Evolutionary conservation across 768 basidiomycete genomes (phyloP).

Genomic region (Suillus lakei): DNA sequence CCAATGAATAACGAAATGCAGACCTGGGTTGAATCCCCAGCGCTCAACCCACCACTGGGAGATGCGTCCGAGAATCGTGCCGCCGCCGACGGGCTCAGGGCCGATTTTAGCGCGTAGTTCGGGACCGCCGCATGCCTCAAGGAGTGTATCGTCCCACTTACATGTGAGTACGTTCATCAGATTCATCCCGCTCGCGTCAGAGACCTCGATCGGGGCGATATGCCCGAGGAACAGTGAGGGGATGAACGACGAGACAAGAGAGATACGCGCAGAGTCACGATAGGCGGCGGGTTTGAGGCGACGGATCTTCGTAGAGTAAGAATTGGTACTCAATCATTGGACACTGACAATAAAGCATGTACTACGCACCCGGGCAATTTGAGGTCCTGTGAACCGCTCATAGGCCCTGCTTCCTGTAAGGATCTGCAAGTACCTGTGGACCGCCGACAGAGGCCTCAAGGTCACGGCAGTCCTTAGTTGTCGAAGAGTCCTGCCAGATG

Average conservation of each 20-base stretch:
- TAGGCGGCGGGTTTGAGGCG: conserved; percentile 58
- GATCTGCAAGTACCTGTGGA: conserved; percentile 68
- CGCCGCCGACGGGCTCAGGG: conserved; percentile 76
- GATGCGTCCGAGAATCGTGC: conserved; percentile 67
- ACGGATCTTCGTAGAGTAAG: conserved; percentile 50
- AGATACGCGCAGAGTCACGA: conserved; percentile 65
- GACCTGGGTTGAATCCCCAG: conserved; percentile 77
- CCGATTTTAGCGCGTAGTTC: conserved; percentile 73
- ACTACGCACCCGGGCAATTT: conserved; percentile 70
- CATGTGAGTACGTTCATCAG: conserved; percentile 76
- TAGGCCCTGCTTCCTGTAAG: conserved; percentile 84
- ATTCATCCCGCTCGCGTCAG: conserved; percentile 92
- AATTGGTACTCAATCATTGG: conserved; percentile 1
- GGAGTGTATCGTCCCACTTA: conserved; percentile 73
- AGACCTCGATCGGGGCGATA: conserved; percentile 83
- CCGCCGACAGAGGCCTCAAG: conserved; percentile 75
- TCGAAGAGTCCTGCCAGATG: conserved; percentile 94
- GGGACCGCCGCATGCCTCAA: conserved; percentile 71
- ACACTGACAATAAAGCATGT: background rate
- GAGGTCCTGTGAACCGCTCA: conserved; percentile 86
- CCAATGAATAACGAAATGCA: conserved; percentile 11
- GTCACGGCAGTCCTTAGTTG: conserved; percentile 70
- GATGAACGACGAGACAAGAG: conserved; percentile 83
- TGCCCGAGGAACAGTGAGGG: conserved; percentile 80
- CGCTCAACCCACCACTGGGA: conserved; percentile 71